Evolutionary conservation across 106 monocot species (phyloP), one percentile per base, ranked within the genome.

Genomic region (Narthecium ossifragum): DNA sequence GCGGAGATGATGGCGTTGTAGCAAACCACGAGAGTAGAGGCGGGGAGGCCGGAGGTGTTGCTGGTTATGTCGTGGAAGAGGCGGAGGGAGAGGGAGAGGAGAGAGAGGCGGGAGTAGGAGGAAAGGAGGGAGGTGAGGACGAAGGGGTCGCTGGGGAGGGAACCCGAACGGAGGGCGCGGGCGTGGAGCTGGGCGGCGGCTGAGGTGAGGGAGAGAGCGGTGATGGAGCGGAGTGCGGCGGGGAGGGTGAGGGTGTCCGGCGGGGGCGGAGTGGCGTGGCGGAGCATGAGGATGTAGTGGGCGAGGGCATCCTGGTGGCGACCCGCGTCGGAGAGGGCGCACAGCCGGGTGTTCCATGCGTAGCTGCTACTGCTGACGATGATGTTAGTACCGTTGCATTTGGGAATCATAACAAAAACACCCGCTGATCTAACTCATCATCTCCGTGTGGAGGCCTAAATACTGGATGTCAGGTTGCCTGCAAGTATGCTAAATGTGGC

Each of bases 1-100:
- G 69, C 90, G 10, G 90, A 82, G 71, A 87, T 78, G 47, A 87
- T 59, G 30, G 81, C 68, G 48, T 87, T 82, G 76, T 67, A 73
- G 57, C 60, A 68, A 22, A 55, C 80, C 51, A 60, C 24, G 9
- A 69, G 68, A 14, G 80, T 39, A 30, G 67, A 46, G 53, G 38
- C 20, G 31, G 51, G 40, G 20, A 43, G 43, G 11, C 14, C 17
- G 2, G 64, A 15, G 10, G 33, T 21, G 40, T 32, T 4, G 70
- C 57, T 13, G 40, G 58, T 26, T 18, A 58, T 31, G 8, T 73
- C 54, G 62, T 22, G 30, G 49, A 85, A 66, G 18, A 91, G 60
- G 20, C 17, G 55, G 54, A 22, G 52, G 61, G 90, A 55, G 56
- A 73, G 73, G 53, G 52, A 57, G 52, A 83, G 78, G 80, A 73